Conservation (phyloP, 371 early-diverging fungal species). For the Parasitella parasitica region DNA sequence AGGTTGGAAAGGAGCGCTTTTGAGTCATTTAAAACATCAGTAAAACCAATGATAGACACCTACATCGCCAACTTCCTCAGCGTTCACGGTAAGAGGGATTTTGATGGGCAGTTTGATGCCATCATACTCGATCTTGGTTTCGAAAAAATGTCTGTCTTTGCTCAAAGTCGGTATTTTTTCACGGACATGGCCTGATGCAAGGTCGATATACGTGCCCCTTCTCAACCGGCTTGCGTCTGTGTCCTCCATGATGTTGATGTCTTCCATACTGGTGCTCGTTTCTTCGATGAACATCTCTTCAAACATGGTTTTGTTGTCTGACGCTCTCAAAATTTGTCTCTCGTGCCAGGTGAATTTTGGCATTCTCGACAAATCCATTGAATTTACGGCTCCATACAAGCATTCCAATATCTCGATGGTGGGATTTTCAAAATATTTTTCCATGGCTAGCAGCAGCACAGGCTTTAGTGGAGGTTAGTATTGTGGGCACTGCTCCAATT, state of each 20-base stretch:
- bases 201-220: conserved; percentile 54
- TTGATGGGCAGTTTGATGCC: conserved; percentile 82
- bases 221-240: conserved; percentile 27
- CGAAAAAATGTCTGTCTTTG: conserved; percentile 85
- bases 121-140: conserved; percentile 81
- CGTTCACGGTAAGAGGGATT: conserved; percentile 81
- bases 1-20: too few species aligned
- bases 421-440: conserved; percentile 86
- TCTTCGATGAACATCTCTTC: conserved; percentile 72
- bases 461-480: conserved; percentile 53
- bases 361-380: conserved; percentile 81
- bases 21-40: too few species aligned
- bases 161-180: conserved; percentile 51
- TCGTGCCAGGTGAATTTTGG: conserved; percentile 79
- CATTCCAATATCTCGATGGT: conserved; percentile 72
- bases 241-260: conserved; percentile 17
- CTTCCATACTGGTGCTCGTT: conserved; percentile 1
- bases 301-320: conserved; percentile 82
- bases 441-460: conserved; percentile 83
- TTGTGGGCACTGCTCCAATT: too few species aligned
- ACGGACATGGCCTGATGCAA: conserved; percentile 48
- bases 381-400: conserved; percentile 81
- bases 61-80: conserved; percentile 93
- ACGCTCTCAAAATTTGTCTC: conserved; percentile 73
- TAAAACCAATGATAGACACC: conserved; percentile 21